Evolutionary conservation across 2,329 filamentous ascomycete genomes (phyloP).

Genomic region (Neocucurbitaria cava): DNA sequence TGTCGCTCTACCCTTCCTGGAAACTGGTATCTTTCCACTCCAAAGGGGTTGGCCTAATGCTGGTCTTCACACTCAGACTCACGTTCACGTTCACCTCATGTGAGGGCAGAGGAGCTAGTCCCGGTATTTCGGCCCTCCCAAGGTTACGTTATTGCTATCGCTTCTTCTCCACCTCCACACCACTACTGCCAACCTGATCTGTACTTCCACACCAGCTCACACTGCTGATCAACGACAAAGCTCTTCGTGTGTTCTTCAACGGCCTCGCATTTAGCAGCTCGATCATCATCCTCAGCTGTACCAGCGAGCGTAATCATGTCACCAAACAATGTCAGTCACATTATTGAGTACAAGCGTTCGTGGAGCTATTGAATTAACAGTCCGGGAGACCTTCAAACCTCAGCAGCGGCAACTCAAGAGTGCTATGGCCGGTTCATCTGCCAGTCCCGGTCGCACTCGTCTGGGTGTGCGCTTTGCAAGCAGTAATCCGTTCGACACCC

Average conservation of each 20-base stretch:
- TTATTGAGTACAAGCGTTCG: neutral
- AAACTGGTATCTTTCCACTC: constrained; percentile 4
- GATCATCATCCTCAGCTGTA: neutral
- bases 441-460: neutral
- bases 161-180: neutral
- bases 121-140: neutral
- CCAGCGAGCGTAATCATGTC: neutral
- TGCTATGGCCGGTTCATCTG: neutral
- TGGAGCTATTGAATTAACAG: constrained; percentile 10
- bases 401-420: constrained; percentile 1
- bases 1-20: constrained; percentile 1
- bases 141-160: constrained; percentile 9
- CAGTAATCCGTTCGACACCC: constrained; percentile 5
- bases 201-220: neutral
- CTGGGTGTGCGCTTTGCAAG: constrained; percentile 5
- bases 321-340: constrained; percentile 14
- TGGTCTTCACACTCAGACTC: neutral
- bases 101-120: neutral
- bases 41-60: neutral
- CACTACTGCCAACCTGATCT: neutral
- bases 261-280: neutral
- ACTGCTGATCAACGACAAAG: neutral
- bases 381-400: constrained; percentile 11
- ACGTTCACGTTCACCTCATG: neutral
- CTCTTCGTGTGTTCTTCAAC: neutral